These are phyloP conservation scores for Bacidia gigantensis DNA, from an alignment of 495 filamentous ascomycete species.

Conservation along the genomic window DNA sequence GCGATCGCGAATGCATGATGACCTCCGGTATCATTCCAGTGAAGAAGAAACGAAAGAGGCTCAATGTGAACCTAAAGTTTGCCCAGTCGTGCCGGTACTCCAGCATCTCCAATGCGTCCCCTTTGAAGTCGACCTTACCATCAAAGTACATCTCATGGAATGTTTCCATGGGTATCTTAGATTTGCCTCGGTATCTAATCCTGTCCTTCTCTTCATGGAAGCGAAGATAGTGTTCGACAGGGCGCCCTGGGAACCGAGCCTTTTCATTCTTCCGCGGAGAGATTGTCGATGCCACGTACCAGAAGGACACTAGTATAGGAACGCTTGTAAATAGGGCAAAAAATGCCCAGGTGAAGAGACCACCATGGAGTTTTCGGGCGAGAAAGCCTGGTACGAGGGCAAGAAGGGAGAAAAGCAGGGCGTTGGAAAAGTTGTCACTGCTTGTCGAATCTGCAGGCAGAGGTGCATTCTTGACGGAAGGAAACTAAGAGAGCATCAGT, in stretches of 20 bases:
- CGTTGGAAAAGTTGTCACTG: constrained; percentile 43
- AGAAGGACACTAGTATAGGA: constrained; percentile 44
- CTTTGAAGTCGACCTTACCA: constrained; percentile 50
- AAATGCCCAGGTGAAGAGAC: constrained; percentile 43
- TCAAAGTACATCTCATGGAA: constrained; percentile 58
- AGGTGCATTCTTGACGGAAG: constrained; percentile 49
- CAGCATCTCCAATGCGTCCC: constrained; percentile 44
- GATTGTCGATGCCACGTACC: constrained; percentile 41
- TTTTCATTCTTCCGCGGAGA: constrained; percentile 52
- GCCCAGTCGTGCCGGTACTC: constrained; percentile 59
- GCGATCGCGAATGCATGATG: constrained; percentile 53
- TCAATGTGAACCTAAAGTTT: constrained; percentile 52
- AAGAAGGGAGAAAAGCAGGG: constrained; percentile 37
- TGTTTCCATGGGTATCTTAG: constrained; percentile 51
- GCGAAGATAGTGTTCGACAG: constrained; percentile 49
- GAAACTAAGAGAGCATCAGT: constrained; percentile 31
- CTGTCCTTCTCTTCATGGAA: constrained; percentile 46
- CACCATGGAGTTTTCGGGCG: constrained; percentile 38
- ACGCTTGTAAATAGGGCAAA: constrained; percentile 40
- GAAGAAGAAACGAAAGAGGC: constrained; percentile 52
- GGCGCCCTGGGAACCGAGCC: constrained; percentile 43
- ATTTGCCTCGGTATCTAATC: constrained; percentile 43
- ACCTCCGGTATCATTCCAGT: constrained; percentile 56
- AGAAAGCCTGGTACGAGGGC: constrained; percentile 37
- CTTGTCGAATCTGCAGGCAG: constrained; percentile 45